Percentiles rank a stretch among this genome's conserved stretches.
Conservation (phyloP, 768 basidiomycete species). For the Suillus decipiens region DNA sequence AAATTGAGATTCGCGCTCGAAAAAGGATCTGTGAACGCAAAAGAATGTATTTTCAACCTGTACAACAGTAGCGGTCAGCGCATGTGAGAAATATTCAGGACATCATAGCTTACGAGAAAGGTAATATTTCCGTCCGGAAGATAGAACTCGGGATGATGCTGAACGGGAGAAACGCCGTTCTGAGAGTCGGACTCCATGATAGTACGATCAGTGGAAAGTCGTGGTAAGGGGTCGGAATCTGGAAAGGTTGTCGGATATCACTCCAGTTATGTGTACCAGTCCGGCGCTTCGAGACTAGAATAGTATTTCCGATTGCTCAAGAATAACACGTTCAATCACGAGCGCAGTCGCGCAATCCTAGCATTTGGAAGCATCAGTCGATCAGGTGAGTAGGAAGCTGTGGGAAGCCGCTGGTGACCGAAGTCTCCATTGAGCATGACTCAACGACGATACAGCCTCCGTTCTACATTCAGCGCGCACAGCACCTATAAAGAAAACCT, state of each 20-base stretch:
- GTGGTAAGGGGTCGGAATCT: background rate
- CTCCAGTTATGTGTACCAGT: background rate
- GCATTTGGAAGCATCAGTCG: background rate
- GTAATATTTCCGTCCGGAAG: constrained; percentile 54
- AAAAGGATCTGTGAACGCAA: constrained; percentile 37
- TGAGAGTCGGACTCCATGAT: background rate
- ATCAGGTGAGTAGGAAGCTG: background rate
- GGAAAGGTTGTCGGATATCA: background rate
- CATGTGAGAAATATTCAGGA: background rate
- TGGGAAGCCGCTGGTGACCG: background rate
- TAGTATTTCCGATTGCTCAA: too few species aligned
- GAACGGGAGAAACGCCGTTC: background rate
- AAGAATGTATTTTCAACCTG: constrained; percentile 39
- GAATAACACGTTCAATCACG: background rate
- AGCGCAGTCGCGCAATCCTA: background rate
- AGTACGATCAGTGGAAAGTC: background rate
- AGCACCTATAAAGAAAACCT: background rate
- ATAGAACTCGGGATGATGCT: constrained; percentile 43
- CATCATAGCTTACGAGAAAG: constrained; percentile 46
- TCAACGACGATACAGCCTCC: background rate
- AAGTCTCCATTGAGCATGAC: background rate
- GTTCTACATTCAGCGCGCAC: background rate
- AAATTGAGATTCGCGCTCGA: constrained; percentile 36
- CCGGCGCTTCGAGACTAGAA: background rate
- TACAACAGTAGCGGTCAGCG: background rate